Evolutionary conservation across 176 grass and related monocot genomes (phyloP).

Genomic region (Cenchrus americanus): DNA sequence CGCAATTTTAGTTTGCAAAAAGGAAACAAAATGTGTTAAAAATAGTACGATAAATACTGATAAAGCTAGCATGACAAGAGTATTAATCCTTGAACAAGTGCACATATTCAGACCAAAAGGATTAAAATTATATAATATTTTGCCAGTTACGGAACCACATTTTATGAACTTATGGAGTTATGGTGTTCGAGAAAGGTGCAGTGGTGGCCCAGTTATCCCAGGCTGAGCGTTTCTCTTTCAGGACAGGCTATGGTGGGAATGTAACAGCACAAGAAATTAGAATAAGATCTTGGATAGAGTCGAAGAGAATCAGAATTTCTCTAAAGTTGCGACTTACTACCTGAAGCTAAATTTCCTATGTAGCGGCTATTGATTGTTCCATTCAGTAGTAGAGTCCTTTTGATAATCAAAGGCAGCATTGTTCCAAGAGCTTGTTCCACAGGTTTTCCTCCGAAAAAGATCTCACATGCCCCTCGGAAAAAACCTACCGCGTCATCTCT

Average conservation of each 20-base stretch:
- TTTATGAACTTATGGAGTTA: neutral
- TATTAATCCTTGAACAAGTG: constrained; percentile 7
- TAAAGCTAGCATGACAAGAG: constrained; percentile 1
- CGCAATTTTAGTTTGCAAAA: neutral
- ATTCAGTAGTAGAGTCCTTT: neutral
- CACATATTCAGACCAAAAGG: neutral
- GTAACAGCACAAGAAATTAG: neutral
- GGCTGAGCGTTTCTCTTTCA: neutral
- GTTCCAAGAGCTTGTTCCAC: neutral
- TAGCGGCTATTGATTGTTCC: neutral
- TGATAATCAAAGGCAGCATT: neutral
- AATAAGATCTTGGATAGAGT: neutral
- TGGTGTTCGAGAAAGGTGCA: neutral
- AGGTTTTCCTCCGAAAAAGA: too few relatives aligned
- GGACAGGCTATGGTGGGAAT: neutral
- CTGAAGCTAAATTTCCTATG: neutral
- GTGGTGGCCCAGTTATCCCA: neutral
- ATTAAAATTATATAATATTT: neutral
- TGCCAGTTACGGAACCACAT: neutral
- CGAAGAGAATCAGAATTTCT: neutral
- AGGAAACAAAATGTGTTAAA: neutral
- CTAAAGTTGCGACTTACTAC: neutral
- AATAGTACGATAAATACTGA: neutral
- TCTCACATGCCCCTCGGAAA: neutral
- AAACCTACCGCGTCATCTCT: constrained; percentile 29